phyloP scores from a whole-genome alignment of 306 rosid species.

The Astragalus membranaceus region DNA sequence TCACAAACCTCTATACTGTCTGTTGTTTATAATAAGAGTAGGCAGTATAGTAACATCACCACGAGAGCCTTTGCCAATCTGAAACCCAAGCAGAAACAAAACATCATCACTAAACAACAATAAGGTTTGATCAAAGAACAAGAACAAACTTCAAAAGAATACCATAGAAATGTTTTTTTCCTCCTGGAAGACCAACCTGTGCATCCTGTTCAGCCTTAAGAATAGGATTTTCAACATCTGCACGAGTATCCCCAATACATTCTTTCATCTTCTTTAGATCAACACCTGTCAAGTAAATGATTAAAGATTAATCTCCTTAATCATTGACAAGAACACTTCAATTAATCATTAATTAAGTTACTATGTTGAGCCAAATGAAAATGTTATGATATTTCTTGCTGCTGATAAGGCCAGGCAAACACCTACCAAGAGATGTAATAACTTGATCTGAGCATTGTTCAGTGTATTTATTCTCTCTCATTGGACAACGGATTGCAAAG shows the following conservation, averaged over 20 bases:
- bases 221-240: conserved; percentile 60
- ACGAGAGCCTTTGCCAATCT: conserved; percentile 83
- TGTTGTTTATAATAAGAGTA: conserved; percentile 83
- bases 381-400: no score
- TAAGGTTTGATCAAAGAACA: not conserved
- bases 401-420: no score
- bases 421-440: conserved; percentile 74
- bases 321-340: not conserved
- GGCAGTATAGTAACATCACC: conserved; percentile 96
- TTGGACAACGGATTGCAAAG: conserved; percentile 90
- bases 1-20: conserved; percentile 85
- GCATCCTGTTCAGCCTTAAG: conserved; percentile 81
- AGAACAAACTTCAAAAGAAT: not conserved
- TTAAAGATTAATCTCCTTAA: not conserved
- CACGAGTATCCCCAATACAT: conserved; percentile 65
- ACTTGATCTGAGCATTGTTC: conserved; percentile 82
- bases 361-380: not conserved
- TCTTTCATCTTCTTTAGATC: conserved; percentile 61
- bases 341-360: no score
- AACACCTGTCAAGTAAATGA: conserved; percentile 36
- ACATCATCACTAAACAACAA: not conserved
- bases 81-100: conserved; percentile 23
- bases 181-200: conserved; percentile 49
- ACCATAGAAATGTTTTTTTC: not conserved
- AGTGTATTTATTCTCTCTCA: conserved; percentile 61